Percentiles rank a stretch among this genome's conserved stretches.
phyloP scores from a whole-genome alignment of 2,329 filamentous ascomycete species.

The Colletotrichum graminicola region DNA sequence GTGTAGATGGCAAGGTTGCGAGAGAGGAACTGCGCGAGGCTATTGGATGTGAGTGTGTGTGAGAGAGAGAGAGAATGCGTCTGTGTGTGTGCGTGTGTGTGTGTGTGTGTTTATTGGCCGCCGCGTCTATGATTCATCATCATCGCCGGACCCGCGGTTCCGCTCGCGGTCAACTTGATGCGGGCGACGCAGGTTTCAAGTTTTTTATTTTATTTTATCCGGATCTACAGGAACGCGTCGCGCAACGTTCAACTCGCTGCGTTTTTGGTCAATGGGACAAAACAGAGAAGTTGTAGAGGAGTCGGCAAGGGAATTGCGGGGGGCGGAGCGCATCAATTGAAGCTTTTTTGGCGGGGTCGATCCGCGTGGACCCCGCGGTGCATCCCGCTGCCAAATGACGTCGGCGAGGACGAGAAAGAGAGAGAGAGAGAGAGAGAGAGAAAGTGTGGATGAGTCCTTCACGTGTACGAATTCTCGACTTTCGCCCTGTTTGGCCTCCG shows the following conservation, averaged over 20 bases:
- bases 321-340: not conserved
- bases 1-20: too few species aligned
- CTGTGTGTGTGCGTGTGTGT: not conserved
- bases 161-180: not conserved
- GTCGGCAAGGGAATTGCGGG: too few species aligned
- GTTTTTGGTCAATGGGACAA: not conserved
- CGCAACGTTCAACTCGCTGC: not conserved
- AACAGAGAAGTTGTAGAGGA: not conserved
- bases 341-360: not conserved
- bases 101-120: not conserved
- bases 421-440: too few species aligned
- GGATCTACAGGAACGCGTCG: not conserved
- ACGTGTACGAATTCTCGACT: too few species aligned
- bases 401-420: not conserved
- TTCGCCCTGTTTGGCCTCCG: not conserved
- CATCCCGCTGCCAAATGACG: not conserved
- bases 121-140: constrained; percentile 10
- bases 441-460: too few species aligned
- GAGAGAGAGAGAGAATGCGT: not conserved
- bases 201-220: too few species aligned
- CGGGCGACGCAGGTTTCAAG: not conserved
- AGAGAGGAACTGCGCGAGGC: too few species aligned
- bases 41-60: too few species aligned
- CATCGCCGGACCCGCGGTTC: not conserved
- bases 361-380: not conserved